Evolutionary conservation across 1,139 yeast species (phyloP), one percentile per base, ranked within the genome.

Genomic region (Protomyces arabidopsidicola): DNA sequence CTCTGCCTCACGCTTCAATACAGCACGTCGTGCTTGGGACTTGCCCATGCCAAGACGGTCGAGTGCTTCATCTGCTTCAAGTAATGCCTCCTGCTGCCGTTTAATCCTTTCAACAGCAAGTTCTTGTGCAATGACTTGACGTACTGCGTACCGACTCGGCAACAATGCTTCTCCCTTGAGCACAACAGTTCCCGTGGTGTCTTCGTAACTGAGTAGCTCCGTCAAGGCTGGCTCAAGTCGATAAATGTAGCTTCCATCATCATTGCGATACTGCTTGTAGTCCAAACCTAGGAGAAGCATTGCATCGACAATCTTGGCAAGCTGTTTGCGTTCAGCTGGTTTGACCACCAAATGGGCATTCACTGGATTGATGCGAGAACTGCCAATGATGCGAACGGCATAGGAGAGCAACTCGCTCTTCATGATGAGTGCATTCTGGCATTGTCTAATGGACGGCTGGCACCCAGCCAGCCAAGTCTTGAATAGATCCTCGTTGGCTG

Each of bases 351-450:
- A 60, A 12, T 63, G 63, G 1, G 68, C 55, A 35, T 68, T 66
- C 8, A 70, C 66, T 9, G 71, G 65, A n/a, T 68, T 70, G 24
- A 72, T 55, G 20, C 48, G 22, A 2, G 53, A 55, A 2, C 77
- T 75, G 20, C 71, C 68, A 4, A 74, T 54, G 39, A 76, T 70
- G 12, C 68, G 66, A 63, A 73, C 39, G 0, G 70, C 66, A 53
- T 72, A 72, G 3, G 78, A 77, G 5, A 72, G 67, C 8, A 75
- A 64, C 61, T 76, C 79, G 18, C 68, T 63, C 8, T 71, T 66
- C 20, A 67, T 51, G 18, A 48, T 63, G 8, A 58, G 66, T 22
- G 65, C 65, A n/a, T 69, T 65, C 54, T 73, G 72, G 55, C 68
- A 45, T 34, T 68, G 72, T 14, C 71, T 66, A 8, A 67, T 42